These are phyloP conservation scores for Parmelia sp. DNA, from an alignment of 495 filamentous ascomycete species.

Conservation along the genomic window DNA sequence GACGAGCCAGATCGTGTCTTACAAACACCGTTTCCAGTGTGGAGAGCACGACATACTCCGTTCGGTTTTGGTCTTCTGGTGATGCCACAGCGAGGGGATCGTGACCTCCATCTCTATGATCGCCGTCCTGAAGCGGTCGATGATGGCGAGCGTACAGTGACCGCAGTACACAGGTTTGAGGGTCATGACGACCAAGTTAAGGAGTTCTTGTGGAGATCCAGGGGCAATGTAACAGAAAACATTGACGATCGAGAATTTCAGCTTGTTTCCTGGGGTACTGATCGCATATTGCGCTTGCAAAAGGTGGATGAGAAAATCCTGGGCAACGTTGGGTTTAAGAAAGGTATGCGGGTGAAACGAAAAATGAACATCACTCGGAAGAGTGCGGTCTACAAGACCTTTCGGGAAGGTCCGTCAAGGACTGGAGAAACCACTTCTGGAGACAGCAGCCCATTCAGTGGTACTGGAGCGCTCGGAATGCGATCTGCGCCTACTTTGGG, in stretches of 20 bases:
- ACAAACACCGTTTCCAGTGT: constrained; percentile 76
- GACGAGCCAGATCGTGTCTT: constrained; percentile 68
- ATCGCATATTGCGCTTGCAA: constrained; percentile 75
- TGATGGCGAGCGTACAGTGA: constrained; percentile 36
- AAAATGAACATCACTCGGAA: constrained; percentile 70
- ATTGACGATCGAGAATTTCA: constrained; percentile 89
- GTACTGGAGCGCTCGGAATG: constrained; percentile 15
- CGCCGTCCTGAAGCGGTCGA: constrained; percentile 46
- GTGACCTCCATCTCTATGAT: constrained; percentile 80
- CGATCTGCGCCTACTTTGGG: constrained; percentile 35
- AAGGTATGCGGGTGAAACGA: constrained; percentile 56
- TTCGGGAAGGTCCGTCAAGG: constrained; percentile 50
- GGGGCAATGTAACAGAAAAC: constrained; percentile 63
- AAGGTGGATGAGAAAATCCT: constrained; percentile 59
- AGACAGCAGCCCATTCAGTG: background rate
- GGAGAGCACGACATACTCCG: constrained; percentile 89
- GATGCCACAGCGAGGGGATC: constrained; percentile 85
- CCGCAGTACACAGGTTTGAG: constrained; percentile 64
- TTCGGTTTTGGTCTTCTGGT: constrained; percentile 83
- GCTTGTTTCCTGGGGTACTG: constrained; percentile 86
- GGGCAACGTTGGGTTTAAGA: constrained; percentile 67
- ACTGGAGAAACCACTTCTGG: background rate
- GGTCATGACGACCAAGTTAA: constrained; percentile 84
- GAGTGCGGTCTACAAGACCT: constrained; percentile 81
- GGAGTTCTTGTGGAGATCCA: constrained; percentile 86